Conservation (phyloP, 805 yeast genomes). For the Kregervanrija delftensis region DNA sequence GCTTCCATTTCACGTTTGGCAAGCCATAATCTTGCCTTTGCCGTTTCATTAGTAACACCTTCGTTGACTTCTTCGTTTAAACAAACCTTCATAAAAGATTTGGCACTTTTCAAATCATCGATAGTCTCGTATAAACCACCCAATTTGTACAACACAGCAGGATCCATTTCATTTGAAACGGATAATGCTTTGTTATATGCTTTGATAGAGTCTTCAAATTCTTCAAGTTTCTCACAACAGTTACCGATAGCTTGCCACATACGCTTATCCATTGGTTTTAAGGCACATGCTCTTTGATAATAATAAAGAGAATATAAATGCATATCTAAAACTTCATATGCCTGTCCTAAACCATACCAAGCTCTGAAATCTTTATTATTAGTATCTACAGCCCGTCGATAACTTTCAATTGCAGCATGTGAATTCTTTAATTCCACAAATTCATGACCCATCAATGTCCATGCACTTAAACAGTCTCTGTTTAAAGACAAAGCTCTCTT, state of each 20-base stretch:
- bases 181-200: constrained; percentile 73
- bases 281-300: constrained; percentile 82
- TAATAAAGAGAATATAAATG: constrained; percentile 86
- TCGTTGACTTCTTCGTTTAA: constrained; percentile 57
- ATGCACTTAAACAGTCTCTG: constrained; percentile 76
- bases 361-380: constrained; percentile 88
- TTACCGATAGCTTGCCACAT: constrained; percentile 96
- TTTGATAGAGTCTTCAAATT: constrained; percentile 65
- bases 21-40: constrained; percentile 81
- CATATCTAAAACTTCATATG: constrained; percentile 95
- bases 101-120: constrained; percentile 47
- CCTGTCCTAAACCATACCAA: constrained; percentile 98
- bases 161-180: constrained; percentile 43
- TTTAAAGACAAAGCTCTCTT: constrained; percentile 81
- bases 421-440: constrained; percentile 93
- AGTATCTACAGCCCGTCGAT: constrained; percentile 87
- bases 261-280: constrained; percentile 83
- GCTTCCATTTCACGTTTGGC: constrained; percentile 58
- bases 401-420: constrained; percentile 95
- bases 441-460: constrained; percentile 99
- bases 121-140: constrained; percentile 60
- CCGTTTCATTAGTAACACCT: constrained; percentile 64
- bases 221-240: constrained; percentile 75
- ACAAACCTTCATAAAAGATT: constrained; percentile 59
- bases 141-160: constrained; percentile 52